Conservation (phyloP, 495 filamentous ascomycete species). For the Massariosphaeria phaeospora region DNA sequence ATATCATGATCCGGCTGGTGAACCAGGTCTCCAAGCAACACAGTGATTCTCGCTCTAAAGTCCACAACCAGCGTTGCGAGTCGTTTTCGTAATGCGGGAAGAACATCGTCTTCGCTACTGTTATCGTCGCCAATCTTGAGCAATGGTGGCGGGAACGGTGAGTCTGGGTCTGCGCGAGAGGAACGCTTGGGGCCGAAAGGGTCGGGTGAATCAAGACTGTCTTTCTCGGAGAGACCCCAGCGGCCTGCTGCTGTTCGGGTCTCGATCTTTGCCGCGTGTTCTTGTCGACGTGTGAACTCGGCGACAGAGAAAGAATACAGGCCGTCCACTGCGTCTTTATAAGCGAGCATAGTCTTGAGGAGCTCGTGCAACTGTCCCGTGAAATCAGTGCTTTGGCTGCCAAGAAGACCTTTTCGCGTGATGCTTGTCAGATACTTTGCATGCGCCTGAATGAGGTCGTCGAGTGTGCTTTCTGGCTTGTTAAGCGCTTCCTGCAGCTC, state of each 20-base stretch:
- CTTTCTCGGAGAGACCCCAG: slow-evolving; percentile 60
- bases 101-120: slow-evolving; percentile 57
- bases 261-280: slow-evolving; percentile 68
- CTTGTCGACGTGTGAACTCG: slow-evolving; percentile 88
- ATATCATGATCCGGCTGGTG: slow-evolving; percentile 95
- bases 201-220: slow-evolving; percentile 35
- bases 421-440: slow-evolving; percentile 85
- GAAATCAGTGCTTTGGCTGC: slow-evolving; percentile 63
- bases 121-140: slow-evolving; percentile 23
- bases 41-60: slow-evolving; percentile 70
- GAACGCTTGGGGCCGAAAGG: slow-evolving; percentile 13
- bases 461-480: slow-evolving; percentile 80
- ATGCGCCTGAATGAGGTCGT: slow-evolving; percentile 91
- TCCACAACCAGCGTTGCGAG: slow-evolving; percentile 64
- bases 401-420: slow-evolving; percentile 92
- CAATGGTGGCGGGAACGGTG: slow-evolving; percentile 36
- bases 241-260: slow-evolving; percentile 56
- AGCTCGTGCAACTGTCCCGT: slow-evolving; percentile 87
- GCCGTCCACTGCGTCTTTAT: slow-evolving; percentile 89
- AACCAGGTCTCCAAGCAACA: slow-evolving; percentile 80
- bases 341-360: slow-evolving; percentile 87
- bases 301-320: slow-evolving; percentile 90
- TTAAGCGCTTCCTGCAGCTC: slow-evolving; percentile 73
- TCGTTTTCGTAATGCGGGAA: slow-evolving; percentile 68
- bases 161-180: slow-evolving; percentile 21